phyloP scores from a whole-genome alignment of 2,329 filamentous ascomycete genomes.

The Bipolaris bicolor region DNA sequence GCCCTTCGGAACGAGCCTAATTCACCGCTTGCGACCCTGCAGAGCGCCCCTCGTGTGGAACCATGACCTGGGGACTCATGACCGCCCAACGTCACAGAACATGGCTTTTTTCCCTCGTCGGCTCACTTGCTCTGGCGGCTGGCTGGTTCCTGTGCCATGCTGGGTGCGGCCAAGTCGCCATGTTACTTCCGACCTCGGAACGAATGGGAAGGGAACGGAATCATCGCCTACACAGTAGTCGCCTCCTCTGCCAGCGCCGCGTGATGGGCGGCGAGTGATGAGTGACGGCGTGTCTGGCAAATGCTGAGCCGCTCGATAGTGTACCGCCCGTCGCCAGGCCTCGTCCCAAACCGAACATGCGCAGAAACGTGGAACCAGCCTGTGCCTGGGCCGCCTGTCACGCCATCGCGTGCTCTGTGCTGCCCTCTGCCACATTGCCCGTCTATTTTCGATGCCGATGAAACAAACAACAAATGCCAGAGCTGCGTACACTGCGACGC shows the following conservation, averaged over 20 bases:
- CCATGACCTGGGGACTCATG: conserved; percentile 2
- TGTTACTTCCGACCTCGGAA: conserved; percentile 29
- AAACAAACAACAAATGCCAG: neutral
- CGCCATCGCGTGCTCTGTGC: conserved; percentile 1
- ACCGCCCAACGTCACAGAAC: conserved; percentile 10
- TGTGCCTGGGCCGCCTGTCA: neutral
- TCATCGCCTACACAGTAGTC: neutral
- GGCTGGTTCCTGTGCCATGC: neutral
- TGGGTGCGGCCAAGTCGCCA: neutral
- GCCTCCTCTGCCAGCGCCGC: conserved; percentile 2
- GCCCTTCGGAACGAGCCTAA: conserved; percentile 23
- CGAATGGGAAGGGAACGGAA: conserved; percentile 16
- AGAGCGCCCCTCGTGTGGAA: conserved; percentile 4
- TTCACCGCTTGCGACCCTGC: conserved; percentile 24
- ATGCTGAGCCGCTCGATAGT: neutral
- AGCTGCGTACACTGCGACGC: neutral
- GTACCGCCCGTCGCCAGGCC: neutral
- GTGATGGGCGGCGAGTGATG: conserved; percentile 10
- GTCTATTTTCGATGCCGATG: neutral
- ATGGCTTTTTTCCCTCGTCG: conserved; percentile 2
- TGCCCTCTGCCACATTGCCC: neutral
- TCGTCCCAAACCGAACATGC: neutral
- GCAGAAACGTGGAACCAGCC: neutral
- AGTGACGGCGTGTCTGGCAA: neutral
- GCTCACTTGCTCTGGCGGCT: conserved; percentile 9